Evolutionary conservation across 768 basidiomycete genomes (phyloP), one percentile per base, ranked within the genome.

Genomic region (Tylopilus cervinicoccineus): DNA sequence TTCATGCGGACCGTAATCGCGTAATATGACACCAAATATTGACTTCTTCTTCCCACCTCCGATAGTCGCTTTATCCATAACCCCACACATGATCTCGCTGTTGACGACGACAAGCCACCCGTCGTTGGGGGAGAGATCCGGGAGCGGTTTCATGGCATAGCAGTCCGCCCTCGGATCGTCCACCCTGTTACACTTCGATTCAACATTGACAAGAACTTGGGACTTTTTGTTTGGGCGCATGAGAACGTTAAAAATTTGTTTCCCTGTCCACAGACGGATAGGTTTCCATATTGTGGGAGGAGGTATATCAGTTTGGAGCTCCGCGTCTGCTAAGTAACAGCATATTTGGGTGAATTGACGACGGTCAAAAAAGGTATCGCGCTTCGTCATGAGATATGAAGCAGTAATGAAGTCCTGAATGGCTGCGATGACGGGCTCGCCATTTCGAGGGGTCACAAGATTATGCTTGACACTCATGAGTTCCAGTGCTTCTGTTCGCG

Each of bases 391-490:
- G 33, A 99, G 82, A 73, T 85, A 99, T 17, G 96, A 93, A 14
- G 94, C 96, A 4, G 96, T 98, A 72, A 99, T 98, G 74, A 99
- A 99, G 69, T 99, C 96, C 66, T 99, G 96, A 55, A 96, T 99
- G 54, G 96, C 96, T 22, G 96, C 93, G 58, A 99, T 97, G 71
- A 99, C 95, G 22, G 96, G 96, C 67, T 98, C 94, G 54, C 96
- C 96, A 58, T 98, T 98, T 44, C 96, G 83, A 13, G 96, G 96
- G 0, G 96, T 98, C 48, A 99, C 96, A 37, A 99, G 79, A 65
- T 98, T 98, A 64, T 93, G 81, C 65, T 96, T 95, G 51, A 96
- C 88, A 61, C 80, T 91, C 96, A 99, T 99, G 27, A 99, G 83
- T 64, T 95, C 89, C 31, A 96, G 78, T 1, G 96, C 96, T 68